Base-by-base conservation (phyloP, 352 stramenopile genomes). In the Thalassiosira ordinaria region DNA sequence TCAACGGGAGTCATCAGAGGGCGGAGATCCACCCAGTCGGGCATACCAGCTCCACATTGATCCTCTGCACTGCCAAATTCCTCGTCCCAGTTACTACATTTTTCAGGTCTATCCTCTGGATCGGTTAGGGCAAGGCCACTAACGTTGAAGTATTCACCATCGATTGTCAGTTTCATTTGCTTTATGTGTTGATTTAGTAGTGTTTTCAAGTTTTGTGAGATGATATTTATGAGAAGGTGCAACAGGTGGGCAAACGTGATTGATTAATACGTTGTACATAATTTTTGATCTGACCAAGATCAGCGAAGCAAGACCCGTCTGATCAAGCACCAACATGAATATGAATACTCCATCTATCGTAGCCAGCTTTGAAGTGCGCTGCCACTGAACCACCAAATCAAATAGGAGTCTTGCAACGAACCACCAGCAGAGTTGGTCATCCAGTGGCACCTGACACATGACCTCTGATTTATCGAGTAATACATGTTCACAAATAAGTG, bases 1-100 rank as follows among this genome's bases (percentile, higher is more conserved):
- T 63, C 53, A 5, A 63, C 53, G 11, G 53, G 20, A 26, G 53
- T 63, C 26, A 39, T 46, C 4, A 41, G 41, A n/a, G 24, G 53
- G n/a, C 53, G 26, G n/a, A 63, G 18, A 41, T 63, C 53, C 22
- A 63, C 53, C 26, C 35, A 6, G 6, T 44, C 35, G 6, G 35
- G 35, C 35, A 44, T 44, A 6, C 35, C 35, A 44, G 35, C 35
- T 44, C 35, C 35, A 44, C 35, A 44, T 44, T 44, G 6, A 44
- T 44, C 13, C 35, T 44, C 35, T 44, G 35, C 13, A 44, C 6
- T 44, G 13, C 35, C 35, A 44, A 44, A 44, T 44, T 44, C 35
- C 13, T 44, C 35, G 13, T 44, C 35, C 35, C 35, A 44, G 13
- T 44, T 13, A 44, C 35, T 44, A 13, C 35, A 44, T 44, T 44